Evolutionary conservation across 2,329 filamentous ascomycete genomes (phyloP).

Genomic region (Clarireedia sp.): DNA sequence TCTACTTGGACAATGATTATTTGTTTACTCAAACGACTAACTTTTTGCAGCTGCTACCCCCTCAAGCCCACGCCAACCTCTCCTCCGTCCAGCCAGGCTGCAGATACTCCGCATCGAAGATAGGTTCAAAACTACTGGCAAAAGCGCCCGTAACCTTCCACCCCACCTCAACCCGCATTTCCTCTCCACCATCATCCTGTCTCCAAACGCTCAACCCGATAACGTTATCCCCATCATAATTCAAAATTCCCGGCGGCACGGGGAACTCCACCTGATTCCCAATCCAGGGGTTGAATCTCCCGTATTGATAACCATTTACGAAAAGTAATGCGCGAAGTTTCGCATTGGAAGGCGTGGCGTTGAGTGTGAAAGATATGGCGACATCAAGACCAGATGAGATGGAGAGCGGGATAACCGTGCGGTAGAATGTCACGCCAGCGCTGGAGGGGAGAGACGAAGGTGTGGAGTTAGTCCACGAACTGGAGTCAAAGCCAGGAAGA

Average conservation of each 20-base stretch:
- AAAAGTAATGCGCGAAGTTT: conserved; percentile 47
- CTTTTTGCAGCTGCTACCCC: too few species aligned
- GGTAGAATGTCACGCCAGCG: conserved; percentile 48
- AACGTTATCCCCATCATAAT: conserved; percentile 8
- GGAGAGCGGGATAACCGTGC: conserved; percentile 42
- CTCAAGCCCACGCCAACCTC: conserved; percentile 5
- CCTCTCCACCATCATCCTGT: not conserved
- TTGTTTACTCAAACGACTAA: too few species aligned
- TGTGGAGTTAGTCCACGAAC: conserved; percentile 32
- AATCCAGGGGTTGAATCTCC: conserved; percentile 9
- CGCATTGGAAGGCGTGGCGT: conserved; percentile 34
- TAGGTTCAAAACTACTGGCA: conserved; percentile 7
- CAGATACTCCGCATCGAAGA: conserved; percentile 6
- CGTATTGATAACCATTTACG: conserved; percentile 45
- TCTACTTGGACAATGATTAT: too few species aligned
- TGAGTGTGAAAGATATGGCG: conserved; percentile 46
- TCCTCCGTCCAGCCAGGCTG: conserved; percentile 4
- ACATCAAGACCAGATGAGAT: conserved; percentile 46
- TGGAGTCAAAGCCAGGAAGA: conserved; percentile 46
- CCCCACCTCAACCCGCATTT: conserved; percentile 1
- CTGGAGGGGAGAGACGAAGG: conserved; percentile 34
- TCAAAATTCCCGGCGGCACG: conserved; percentile 9
- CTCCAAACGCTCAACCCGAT: conserved; percentile 8
- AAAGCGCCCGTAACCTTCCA: conserved; percentile 3
- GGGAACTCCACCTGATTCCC: conserved; percentile 8